A percentile compares a stretch with the other conserved stretches of the same genome.
Evolutionary conservation across 768 basidiomycete species (phyloP).

Genomic region (Boletus reticulatus): DNA sequence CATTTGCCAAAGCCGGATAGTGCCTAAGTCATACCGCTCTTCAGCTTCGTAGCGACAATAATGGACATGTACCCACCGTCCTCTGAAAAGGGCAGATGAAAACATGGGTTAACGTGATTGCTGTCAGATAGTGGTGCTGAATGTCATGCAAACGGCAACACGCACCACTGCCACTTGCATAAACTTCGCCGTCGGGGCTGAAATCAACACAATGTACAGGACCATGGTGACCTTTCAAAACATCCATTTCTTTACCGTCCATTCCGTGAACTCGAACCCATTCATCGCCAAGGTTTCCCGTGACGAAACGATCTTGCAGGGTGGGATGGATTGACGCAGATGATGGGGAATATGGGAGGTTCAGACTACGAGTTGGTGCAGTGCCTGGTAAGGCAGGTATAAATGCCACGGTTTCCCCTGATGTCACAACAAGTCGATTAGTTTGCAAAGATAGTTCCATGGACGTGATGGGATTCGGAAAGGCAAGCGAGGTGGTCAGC

Average conservation of each 20-base stretch:
- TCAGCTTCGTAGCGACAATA: slow-evolving; percentile 4
- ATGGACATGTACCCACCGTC: slow-evolving; percentile 51
- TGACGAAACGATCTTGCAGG: slow-evolving; percentile 86
- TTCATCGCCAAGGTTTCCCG: slow-evolving; percentile 85
- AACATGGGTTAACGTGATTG: slow-evolving; percentile 2
- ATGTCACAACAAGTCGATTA: slow-evolving; percentile 83
- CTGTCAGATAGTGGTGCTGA: slow-evolving; percentile 5
- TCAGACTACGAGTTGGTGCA: slow-evolving; percentile 69
- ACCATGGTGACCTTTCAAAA: slow-evolving; percentile 96
- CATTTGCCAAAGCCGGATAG: slow-evolving; percentile 97
- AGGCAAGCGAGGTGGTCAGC: slow-evolving; percentile 65
- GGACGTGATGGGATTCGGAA: slow-evolving; percentile 81
- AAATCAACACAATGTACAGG: slow-evolving; percentile 94
- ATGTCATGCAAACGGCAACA: slow-evolving; percentile 20
- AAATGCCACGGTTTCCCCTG: slow-evolving; percentile 90
- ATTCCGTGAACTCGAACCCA: slow-evolving; percentile 96
- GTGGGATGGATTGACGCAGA: slow-evolving; percentile 95
- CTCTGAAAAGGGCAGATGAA: slow-evolving; percentile 44
- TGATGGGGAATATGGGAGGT: slow-evolving; percentile 83
- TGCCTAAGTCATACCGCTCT: slow-evolving; percentile 48
- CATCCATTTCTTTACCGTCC: slow-evolving; percentile 85
- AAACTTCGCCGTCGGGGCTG: slow-evolving; percentile 96
- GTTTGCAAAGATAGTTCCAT: slow-evolving; percentile 90
- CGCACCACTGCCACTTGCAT: slow-evolving; percentile 94
- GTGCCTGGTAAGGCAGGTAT: slow-evolving; percentile 70